Percentiles rank a stretch among this genome's conserved stretches.
Evolutionary conservation across 495 filamentous ascomycete species (phyloP).

Genomic region (Podospora conica): DNA sequence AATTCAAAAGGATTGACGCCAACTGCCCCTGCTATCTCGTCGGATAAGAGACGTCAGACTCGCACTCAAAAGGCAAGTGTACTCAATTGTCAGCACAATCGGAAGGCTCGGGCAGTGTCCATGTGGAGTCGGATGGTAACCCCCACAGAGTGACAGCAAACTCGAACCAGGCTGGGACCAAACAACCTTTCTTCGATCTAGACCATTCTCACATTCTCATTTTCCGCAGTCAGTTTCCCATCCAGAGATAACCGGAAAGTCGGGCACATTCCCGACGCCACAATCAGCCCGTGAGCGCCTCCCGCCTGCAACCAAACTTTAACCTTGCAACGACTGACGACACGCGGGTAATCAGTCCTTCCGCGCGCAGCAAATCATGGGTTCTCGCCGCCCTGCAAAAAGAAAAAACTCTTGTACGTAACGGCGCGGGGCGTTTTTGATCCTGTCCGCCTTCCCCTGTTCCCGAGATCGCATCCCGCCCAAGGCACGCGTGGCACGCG

Average conservation of each 20-base stretch:
- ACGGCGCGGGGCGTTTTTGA: neutral
- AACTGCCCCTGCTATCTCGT: too few relatives aligned
- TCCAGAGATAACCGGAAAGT: neutral
- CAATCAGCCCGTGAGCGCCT: neutral
- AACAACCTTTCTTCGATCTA: neutral
- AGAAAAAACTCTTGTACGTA: neutral
- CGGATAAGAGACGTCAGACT: too few relatives aligned
- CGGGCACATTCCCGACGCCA: neutral
- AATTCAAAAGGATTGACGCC: neutral
- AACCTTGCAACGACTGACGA: neutral
- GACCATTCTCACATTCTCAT: too few relatives aligned
- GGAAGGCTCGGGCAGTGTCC: neutral
- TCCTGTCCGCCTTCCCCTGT: neutral
- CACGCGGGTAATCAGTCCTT: neutral
- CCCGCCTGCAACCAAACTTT: neutral
- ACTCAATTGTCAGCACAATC: too few relatives aligned
- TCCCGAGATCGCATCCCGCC: neutral
- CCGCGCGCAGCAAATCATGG: neutral
- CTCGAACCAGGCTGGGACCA: neutral
- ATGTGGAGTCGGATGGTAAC: neutral
- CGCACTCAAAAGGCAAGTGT: too few relatives aligned
- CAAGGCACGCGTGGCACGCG: too few relatives aligned
- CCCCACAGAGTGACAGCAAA: too few relatives aligned
- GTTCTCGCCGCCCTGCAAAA: neutral
- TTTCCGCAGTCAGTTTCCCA: neutral